These are phyloP conservation scores for Puccinia triticina DNA, from an alignment of 1,284 basidiomycete genomes.

Conservation along the genomic window DNA sequence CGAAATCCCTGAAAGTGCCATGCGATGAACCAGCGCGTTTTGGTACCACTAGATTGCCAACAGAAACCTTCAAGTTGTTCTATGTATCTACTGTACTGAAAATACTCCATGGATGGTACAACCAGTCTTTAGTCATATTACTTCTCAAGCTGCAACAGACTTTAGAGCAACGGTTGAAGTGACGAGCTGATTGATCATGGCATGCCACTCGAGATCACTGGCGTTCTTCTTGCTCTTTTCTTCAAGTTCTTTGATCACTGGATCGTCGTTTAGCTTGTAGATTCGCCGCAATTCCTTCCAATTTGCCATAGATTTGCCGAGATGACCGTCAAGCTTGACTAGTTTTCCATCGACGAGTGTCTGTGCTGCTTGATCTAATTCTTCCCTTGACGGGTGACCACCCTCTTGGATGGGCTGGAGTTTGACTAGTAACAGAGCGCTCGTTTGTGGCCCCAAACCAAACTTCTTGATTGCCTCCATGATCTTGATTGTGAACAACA, in stretches of 20 bases:
- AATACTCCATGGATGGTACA: slow-evolving; percentile 56
- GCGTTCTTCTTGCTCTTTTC: slow-evolving; percentile 55
- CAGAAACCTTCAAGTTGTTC: slow-evolving; percentile 54
- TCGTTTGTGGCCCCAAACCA: slow-evolving; percentile 73
- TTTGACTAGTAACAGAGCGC: slow-evolving; percentile 73
- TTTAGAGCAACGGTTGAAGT: slow-evolving; percentile 79
- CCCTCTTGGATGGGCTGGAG: slow-evolving; percentile 62
- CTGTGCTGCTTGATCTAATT: slow-evolving; percentile 53
- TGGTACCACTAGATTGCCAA: neutral
- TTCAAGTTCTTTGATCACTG: slow-evolving; percentile 62
- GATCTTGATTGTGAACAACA: slow-evolving; percentile 66
- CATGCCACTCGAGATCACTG: slow-evolving; percentile 61
- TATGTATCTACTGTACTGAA: slow-evolving; percentile 53
- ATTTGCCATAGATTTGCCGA: slow-evolving; percentile 54
- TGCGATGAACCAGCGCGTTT: neutral
- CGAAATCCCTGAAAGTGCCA: slow-evolving; percentile 53
- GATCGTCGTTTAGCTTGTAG: slow-evolving; percentile 72
- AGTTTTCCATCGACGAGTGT: slow-evolving; percentile 67
- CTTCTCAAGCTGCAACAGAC: slow-evolving; percentile 63
- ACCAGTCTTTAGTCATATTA: slow-evolving; percentile 58
- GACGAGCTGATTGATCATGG: slow-evolving; percentile 69
- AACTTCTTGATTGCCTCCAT: slow-evolving; percentile 81
- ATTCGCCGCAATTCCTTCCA: slow-evolving; percentile 63
- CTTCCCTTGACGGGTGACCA: slow-evolving; percentile 66
- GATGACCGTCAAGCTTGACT: slow-evolving; percentile 61